Conservation (phyloP, 257 asterid species). For the Cruciata laevipes region DNA sequence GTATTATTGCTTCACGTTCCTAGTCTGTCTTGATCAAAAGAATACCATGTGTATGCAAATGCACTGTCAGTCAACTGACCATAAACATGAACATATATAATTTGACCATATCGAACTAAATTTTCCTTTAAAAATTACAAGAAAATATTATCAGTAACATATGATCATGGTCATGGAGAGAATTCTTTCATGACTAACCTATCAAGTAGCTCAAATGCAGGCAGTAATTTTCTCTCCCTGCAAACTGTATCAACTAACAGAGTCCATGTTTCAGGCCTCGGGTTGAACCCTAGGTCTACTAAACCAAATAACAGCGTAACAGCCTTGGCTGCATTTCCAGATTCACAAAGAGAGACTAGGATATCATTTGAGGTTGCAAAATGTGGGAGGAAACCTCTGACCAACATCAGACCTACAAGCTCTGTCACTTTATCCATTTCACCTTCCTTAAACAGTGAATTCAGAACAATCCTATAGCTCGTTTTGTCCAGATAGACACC, state of each 20-base stretch:
- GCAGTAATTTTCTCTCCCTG: constrained; percentile 76
- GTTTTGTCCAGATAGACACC: constrained; percentile 70
- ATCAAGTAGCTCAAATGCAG: constrained; percentile 66
- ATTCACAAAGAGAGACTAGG: constrained; percentile 56
- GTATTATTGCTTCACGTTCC: too few relatives aligned
- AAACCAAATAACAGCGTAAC: constrained; percentile 43
- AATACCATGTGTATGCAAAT: too few relatives aligned
- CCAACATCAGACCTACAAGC: constrained; percentile 60
- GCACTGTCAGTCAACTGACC: too few relatives aligned
- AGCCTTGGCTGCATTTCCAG: constrained; percentile 65
- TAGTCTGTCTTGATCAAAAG: too few relatives aligned
- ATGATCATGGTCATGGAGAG: constrained; percentile 1
- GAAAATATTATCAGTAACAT: neutral
- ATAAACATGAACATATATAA: too few relatives aligned
- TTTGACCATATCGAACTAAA: neutral
- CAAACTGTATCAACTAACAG: constrained; percentile 47
- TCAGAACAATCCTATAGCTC: constrained; percentile 82
- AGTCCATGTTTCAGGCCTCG: constrained; percentile 66
- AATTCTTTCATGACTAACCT: constrained; percentile 24
- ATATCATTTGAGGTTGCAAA: constrained; percentile 78
- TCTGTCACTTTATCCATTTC: constrained; percentile 53
- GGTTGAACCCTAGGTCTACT: constrained; percentile 54
- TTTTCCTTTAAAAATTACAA: neutral
- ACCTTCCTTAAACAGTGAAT: constrained; percentile 60
- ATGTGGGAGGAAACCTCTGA: constrained; percentile 76